These are phyloP conservation scores for Colletotrichum brevisporum DNA, from an alignment of 2,329 filamentous ascomycete genomes.

Conservation along the genomic window DNA sequence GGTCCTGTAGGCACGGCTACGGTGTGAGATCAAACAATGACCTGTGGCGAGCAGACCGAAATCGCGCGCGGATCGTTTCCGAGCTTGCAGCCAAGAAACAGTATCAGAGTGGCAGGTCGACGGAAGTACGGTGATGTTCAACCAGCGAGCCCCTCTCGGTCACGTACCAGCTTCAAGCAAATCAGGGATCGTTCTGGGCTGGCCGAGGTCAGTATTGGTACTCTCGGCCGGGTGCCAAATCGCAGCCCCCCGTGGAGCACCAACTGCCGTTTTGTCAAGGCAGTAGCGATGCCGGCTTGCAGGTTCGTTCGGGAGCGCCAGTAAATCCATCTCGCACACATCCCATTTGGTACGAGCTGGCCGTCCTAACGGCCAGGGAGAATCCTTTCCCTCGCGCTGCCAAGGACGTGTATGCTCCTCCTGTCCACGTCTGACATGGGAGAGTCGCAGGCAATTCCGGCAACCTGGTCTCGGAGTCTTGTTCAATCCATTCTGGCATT, in stretches of 20 bases:
- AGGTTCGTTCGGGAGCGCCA: neutral
- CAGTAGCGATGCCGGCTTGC: neutral
- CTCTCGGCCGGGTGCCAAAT: neutral
- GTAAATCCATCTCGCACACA: neutral
- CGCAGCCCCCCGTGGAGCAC: neutral
- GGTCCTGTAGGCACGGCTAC: too few species aligned
- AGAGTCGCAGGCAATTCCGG: neutral
- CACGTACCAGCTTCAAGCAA: neutral
- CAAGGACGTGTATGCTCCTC: neutral
- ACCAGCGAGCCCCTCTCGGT: neutral
- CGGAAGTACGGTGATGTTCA: too few species aligned
- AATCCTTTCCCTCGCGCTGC: neutral
- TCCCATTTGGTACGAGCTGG: neutral
- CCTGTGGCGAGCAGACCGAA: too few species aligned
- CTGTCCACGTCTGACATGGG: neutral
- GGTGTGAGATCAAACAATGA: too few species aligned
- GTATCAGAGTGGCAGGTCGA: too few species aligned
- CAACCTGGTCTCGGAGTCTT: neutral
- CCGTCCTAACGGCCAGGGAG: neutral
- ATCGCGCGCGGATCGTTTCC: too few species aligned
- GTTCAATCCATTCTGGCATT: neutral
- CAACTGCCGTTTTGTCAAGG: neutral
- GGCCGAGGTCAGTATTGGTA: constrained; percentile 7
- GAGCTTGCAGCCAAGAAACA: too few species aligned
- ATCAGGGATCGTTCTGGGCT: neutral